A percentile compares a stretch with the other conserved stretches of the same genome.
These are phyloP conservation scores for Fusarium brachygibbosum DNA, from an alignment of 2,329 filamentous ascomycete species.

Conservation along the genomic window DNA sequence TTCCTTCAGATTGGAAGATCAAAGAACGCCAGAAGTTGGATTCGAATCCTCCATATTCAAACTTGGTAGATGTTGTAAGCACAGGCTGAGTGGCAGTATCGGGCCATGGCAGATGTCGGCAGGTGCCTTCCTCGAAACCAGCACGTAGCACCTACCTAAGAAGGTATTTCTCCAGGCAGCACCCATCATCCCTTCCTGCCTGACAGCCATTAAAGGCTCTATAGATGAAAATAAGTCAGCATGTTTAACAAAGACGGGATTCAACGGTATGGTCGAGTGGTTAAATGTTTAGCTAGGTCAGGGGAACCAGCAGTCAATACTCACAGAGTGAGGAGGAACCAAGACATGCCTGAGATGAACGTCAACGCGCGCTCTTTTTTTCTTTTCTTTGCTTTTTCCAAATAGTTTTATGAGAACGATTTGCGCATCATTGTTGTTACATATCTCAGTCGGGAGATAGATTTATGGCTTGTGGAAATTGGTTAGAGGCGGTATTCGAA, in stretches of 20 bases:
- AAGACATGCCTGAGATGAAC: not conserved
- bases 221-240: not conserved
- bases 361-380: not conserved
- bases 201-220: not conserved
- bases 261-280: constrained; percentile 3
- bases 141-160: not conserved
- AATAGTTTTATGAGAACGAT: not conserved
- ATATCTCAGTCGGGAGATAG: not conserved
- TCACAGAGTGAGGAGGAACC: not conserved
- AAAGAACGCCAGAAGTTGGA: not conserved
- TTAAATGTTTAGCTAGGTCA: not conserved
- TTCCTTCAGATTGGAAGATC: no score
- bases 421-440: not conserved
- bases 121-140: not conserved
- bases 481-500: not conserved
- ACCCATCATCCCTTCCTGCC: not conserved
- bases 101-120: not conserved
- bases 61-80: no score
- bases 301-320: not conserved
- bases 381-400: not conserved
- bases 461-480: not conserved
- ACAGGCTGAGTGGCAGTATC: not conserved
- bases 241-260: not conserved
- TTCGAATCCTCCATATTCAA: not conserved
- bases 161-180: not conserved